Evolutionary conservation across 2,329 filamentous ascomycete species (phyloP).

Genomic region (Decorospora gaudefroyi): DNA sequence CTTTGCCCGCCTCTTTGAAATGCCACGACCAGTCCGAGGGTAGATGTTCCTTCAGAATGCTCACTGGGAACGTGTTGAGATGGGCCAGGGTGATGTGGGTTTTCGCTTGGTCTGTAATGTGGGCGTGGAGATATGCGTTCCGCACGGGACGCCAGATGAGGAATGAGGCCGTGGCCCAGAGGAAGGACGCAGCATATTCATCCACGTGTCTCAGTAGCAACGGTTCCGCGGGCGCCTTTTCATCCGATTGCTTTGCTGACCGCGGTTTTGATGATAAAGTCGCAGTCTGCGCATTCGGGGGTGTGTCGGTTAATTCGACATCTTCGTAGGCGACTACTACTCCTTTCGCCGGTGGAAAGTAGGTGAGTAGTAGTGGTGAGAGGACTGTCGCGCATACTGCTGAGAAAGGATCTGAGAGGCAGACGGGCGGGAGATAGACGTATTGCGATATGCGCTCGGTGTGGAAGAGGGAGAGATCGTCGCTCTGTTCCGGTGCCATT

Average conservation of each 20-base stretch:
- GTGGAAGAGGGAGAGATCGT: slow-evolving; percentile 62
- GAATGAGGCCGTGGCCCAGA: slow-evolving; percentile 87
- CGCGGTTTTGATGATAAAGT: slow-evolving; percentile 10
- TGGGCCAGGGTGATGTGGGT: slow-evolving; percentile 87
- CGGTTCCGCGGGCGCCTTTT: slow-evolving; percentile 10
- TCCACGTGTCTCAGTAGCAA: slow-evolving; percentile 37
- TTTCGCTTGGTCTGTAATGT: slow-evolving; percentile 83
- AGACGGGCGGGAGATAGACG: slow-evolving; percentile 72
- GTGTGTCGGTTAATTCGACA: slow-evolving; percentile 66
- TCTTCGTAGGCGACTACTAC: slow-evolving; percentile 77
- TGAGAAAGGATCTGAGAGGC: slow-evolving; percentile 70
- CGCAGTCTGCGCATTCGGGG: slow-evolving; percentile 22
- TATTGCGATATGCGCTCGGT: slow-evolving; percentile 80
- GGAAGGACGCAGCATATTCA: slow-evolving; percentile 84
- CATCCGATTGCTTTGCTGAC: slow-evolving; percentile 12
- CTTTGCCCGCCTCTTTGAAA: slow-evolving; percentile 27
- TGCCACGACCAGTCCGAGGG: slow-evolving; percentile 79
- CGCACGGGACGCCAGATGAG: slow-evolving; percentile 77
- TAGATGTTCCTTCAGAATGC: slow-evolving; percentile 75
- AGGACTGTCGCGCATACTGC: slow-evolving; percentile 75
- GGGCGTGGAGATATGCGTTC: slow-evolving; percentile 76
- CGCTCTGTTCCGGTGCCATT: slow-evolving; percentile 35
- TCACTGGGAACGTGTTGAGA: slow-evolving; percentile 90
- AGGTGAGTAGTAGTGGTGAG: slow-evolving; percentile 74
- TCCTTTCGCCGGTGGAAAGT: slow-evolving; percentile 71